Percentiles rank a stretch among this genome's conserved stretches.
These are phyloP conservation scores for Xylaria sp. DNA, from an alignment of 2,329 filamentous ascomycete genomes.

Conservation along the genomic window DNA sequence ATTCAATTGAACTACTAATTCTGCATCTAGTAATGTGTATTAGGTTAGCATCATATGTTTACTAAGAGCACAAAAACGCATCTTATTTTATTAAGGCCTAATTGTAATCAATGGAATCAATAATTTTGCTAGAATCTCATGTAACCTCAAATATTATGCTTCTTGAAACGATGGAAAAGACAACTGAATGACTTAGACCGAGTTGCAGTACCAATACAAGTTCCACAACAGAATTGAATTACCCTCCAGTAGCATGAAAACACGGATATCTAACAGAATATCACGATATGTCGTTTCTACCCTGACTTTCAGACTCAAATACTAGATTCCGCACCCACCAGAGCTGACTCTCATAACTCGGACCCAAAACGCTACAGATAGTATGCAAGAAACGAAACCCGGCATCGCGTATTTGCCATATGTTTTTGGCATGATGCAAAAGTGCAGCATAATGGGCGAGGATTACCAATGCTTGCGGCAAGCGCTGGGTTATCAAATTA, in stretches of 20 bases:
- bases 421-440: slow-evolving; percentile 40
- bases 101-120: no score
- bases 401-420: slow-evolving; percentile 46
- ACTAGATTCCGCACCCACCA: slow-evolving; percentile 24
- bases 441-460: slow-evolving; percentile 46
- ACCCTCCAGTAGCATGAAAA: neutral
- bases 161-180: no score
- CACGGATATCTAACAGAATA: neutral
- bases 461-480: slow-evolving; percentile 44
- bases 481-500: slow-evolving; percentile 37
- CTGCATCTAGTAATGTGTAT: neutral
- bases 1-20: neutral
- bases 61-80: no score
- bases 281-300: neutral
- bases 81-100: no score
- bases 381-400: slow-evolving; percentile 24
- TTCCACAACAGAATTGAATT: neutral
- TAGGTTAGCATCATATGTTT: neutral
- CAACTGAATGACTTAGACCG: no score
- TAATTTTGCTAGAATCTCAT: no score
- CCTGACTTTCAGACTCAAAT: neutral
- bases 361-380: slow-evolving; percentile 19
- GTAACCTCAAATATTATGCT: no score
- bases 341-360: slow-evolving; percentile 21
- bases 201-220: neutral